Evolutionary conservation across 768 basidiomycete species (phyloP).

Genomic region (Podaxis rugospora): DNA sequence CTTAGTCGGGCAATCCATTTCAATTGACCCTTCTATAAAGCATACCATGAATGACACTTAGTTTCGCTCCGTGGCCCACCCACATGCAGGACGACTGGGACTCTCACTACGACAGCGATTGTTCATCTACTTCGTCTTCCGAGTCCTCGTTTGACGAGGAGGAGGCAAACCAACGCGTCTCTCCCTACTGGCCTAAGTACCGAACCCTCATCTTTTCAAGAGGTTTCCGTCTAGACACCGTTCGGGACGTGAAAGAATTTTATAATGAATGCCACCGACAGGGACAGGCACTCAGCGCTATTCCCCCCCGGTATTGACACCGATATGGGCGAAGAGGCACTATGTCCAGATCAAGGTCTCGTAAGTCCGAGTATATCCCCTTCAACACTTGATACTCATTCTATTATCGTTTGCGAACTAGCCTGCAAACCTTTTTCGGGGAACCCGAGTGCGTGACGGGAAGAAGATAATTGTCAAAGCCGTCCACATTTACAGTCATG

Average conservation of each 20-base stretch:
- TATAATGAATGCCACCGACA: slow-evolving; percentile 28
- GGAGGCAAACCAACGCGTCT: slow-evolving; percentile 53
- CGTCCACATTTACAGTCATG: slow-evolving; percentile 58
- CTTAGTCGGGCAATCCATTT: slow-evolving; percentile 13
- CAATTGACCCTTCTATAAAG: slow-evolving; percentile 9
- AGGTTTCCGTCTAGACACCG: slow-evolving; percentile 67
- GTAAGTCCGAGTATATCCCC: slow-evolving; percentile 34
- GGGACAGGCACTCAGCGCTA: slow-evolving; percentile 25
- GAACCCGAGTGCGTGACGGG: slow-evolving; percentile 47
- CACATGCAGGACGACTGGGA: slow-evolving; percentile 21
- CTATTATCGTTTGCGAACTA: slow-evolving; percentile 20
- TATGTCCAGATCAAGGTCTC: slow-evolving; percentile 70
- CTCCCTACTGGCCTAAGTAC: slow-evolving; percentile 61
- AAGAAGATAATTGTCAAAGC: slow-evolving; percentile 63
- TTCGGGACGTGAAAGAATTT: slow-evolving; percentile 57
- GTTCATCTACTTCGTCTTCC: slow-evolving; percentile 40
- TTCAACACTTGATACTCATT: slow-evolving; percentile 9
- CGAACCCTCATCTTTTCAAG: slow-evolving; percentile 37
- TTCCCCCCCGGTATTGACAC: slow-evolving; percentile 22
- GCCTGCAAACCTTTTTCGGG: slow-evolving; percentile 74
- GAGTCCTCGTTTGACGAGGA: slow-evolving; percentile 54
- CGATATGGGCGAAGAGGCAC: slow-evolving; percentile 45
- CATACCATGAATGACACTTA: slow-evolving; percentile 15
- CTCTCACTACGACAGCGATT: slow-evolving; percentile 23
- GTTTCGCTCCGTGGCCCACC: slow-evolving; percentile 4